A percentile compares a stretch with the other conserved stretches of the same genome.
These are phyloP conservation scores for Cucurbita pepo DNA, from an alignment of 306 rosid species.

Conservation along the genomic window DNA sequence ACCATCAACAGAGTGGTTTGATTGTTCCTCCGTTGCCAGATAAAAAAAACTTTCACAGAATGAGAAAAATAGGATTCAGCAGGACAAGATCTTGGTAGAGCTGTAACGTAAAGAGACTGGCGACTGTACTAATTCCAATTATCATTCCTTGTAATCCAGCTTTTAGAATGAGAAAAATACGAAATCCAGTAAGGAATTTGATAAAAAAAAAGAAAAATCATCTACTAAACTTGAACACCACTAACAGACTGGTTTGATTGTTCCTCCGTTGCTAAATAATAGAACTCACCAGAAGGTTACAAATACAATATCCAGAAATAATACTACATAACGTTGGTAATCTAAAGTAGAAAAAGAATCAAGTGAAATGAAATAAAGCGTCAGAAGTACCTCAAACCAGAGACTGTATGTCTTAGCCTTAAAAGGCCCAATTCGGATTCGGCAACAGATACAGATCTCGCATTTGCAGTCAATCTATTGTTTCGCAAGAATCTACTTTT, in stretches of 20 bases:
- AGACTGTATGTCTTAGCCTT: conserved; percentile 77
- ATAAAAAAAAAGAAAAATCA: neutral
- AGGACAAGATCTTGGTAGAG: neutral
- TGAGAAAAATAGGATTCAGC: neutral
- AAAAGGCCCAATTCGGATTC: conserved; percentile 85
- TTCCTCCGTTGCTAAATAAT: neutral
- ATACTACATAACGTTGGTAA: neutral
- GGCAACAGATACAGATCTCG: conserved; percentile 54
- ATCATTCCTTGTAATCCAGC: neutral
- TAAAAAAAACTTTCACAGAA: too few relatives aligned
- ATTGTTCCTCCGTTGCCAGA: neutral
- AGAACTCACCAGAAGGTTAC: neutral
- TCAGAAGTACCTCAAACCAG: conserved; percentile 67
- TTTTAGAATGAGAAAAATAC: neutral
- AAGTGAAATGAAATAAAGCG: neutral
- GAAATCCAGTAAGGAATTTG: neutral
- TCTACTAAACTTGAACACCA: neutral
- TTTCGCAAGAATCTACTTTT: conserved; percentile 91
- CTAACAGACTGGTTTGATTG: neutral
- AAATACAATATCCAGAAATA: neutral
- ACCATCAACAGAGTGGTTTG: neutral
- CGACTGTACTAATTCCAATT: neutral
- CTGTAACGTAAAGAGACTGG: neutral
- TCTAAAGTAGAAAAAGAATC: neutral
- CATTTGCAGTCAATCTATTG: conserved; percentile 44